Percentiles rank a stretch among this genome's conserved stretches.
These are phyloP conservation scores for Vitis hybrid DNA, from an alignment of 177 flowering plant species.

Conservation along the genomic window DNA sequence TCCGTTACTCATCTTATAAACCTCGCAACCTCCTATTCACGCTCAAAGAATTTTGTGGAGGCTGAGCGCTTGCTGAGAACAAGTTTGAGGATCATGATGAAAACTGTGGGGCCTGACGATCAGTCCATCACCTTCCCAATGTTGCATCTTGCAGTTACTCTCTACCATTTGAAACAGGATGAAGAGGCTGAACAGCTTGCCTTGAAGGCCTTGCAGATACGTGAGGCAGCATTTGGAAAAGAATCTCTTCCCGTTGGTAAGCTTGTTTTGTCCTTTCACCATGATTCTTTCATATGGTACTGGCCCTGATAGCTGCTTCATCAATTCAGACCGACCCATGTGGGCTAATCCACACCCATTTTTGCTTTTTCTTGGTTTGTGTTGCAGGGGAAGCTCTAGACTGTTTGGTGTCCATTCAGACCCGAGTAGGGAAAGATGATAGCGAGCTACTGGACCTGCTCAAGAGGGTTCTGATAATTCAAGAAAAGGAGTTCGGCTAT, in stretches of 20 bases:
- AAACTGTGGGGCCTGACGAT: constrained; percentile 49
- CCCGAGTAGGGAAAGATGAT: constrained; percentile 56
- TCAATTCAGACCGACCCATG: not conserved
- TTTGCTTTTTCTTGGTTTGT: not conserved
- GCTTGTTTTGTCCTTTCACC: constrained; percentile 7
- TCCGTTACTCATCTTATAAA: constrained; percentile 69
- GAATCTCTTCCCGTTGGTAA: constrained; percentile 84
- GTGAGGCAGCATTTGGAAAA: constrained; percentile 81
- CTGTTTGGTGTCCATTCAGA: constrained; percentile 71
- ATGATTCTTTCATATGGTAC: not conserved
- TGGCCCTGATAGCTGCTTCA: not conserved
- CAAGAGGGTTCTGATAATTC: constrained; percentile 68
- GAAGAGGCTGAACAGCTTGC: constrained; percentile 83
- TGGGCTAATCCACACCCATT: not conserved
- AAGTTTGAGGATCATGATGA: constrained; percentile 58
- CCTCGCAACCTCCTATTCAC: constrained; percentile 84
- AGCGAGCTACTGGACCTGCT: constrained; percentile 47
- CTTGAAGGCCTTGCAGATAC: constrained; percentile 57
- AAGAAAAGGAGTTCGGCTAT: constrained; percentile 74
- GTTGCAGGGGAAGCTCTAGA: constrained; percentile 84
- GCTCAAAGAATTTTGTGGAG: constrained; percentile 70
- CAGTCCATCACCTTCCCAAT: constrained; percentile 74
- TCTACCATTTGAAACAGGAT: constrained; percentile 61
- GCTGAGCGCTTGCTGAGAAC: constrained; percentile 82
- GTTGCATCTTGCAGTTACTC: constrained; percentile 82